Conservation (phyloP, 2,329 filamentous ascomycete species). For the Venturia nashicola region DNA sequence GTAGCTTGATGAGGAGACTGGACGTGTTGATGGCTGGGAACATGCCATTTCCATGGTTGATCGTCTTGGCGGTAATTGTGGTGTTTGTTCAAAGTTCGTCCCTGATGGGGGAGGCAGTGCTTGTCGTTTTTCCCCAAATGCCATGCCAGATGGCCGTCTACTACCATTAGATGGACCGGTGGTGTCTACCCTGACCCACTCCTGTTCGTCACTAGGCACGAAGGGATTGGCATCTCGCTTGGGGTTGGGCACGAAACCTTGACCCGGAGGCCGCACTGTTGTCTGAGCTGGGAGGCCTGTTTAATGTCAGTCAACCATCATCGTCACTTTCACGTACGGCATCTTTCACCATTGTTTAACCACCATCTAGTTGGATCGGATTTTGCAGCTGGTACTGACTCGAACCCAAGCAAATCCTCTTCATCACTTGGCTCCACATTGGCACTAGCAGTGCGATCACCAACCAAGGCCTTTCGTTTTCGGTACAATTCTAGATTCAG, state of each 20-base stretch:
- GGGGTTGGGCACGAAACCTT: conserved; percentile 56
- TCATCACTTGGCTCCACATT: conserved; percentile 53
- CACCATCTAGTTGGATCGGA: conserved; percentile 53
- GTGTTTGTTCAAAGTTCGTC: background rate
- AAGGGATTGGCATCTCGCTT: conserved; percentile 74
- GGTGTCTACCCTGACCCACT: conserved; percentile 56
- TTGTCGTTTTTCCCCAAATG: background rate
- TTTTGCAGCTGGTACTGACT: conserved; percentile 47
- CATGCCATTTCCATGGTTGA: background rate
- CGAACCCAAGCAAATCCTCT: conserved; percentile 70
- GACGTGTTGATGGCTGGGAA: background rate
- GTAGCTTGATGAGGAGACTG: background rate
- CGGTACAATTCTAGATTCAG: conserved; percentile 67
- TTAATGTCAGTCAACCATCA: conserved; percentile 13
- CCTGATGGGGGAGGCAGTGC: conserved; percentile 1
- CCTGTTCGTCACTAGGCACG: conserved; percentile 56
- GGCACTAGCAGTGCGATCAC: conserved; percentile 46
- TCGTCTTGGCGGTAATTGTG: conserved; percentile 5
- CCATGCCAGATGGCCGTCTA: background rate
- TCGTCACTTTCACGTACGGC: conserved; percentile 25
- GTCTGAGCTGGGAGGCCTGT: conserved; percentile 63
- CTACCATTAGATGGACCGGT: background rate
- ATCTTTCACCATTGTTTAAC: conserved; percentile 48
- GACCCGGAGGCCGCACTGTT: conserved; percentile 52
- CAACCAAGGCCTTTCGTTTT: conserved; percentile 48